Conservation (phyloP, 2,329 filamentous ascomycete genomes). For the Aspergillus pseudoviridinutans region DNA sequence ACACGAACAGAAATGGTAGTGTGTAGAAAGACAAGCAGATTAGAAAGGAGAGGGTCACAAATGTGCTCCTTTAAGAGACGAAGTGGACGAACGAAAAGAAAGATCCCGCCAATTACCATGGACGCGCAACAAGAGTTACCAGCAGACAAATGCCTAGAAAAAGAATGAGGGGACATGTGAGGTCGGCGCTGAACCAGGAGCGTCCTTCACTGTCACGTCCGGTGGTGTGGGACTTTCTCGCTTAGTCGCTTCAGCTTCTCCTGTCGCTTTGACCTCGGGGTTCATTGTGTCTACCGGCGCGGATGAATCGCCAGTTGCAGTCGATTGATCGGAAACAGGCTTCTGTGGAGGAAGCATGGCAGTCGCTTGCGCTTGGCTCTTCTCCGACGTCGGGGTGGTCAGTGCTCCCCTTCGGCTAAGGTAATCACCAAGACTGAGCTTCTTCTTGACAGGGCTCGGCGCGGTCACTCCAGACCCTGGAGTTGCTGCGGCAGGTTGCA, state of each 20-base stretch:
- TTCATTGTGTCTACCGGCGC: conserved; percentile 8
- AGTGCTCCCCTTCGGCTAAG: conserved; percentile 41
- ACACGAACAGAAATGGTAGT: conserved; percentile 9
- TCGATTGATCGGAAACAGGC: conserved; percentile 16
- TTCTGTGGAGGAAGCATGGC: conserved; percentile 23
- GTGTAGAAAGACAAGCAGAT: conserved; percentile 4
- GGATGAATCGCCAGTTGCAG: conserved; percentile 11
- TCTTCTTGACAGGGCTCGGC: conserved; percentile 49
- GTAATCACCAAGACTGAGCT: conserved; percentile 49
- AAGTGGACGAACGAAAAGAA: neutral
- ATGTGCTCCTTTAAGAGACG: conserved; percentile 6
- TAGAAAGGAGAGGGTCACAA: conserved; percentile 8
- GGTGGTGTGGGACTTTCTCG: conserved; percentile 16
- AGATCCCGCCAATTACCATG: neutral
- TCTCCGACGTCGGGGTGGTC: conserved; percentile 40
- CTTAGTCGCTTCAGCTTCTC: conserved; percentile 15
- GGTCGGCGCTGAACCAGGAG: conserved; percentile 22
- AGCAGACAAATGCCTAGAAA: too few relatives aligned
- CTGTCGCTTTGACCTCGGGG: conserved; percentile 7
- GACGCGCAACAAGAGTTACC: too few relatives aligned
- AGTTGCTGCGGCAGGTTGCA: conserved; percentile 20
- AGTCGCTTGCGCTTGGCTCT: conserved; percentile 28
- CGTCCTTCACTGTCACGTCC: conserved; percentile 33
- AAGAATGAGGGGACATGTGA: conserved; percentile 24
- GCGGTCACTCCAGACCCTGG: conserved; percentile 31